A percentile compares a stretch with the other conserved stretches of the same genome.
phyloP scores from a whole-genome alignment of 2,329 filamentous ascomycete species.

The Seiridium unicorne region DNA sequence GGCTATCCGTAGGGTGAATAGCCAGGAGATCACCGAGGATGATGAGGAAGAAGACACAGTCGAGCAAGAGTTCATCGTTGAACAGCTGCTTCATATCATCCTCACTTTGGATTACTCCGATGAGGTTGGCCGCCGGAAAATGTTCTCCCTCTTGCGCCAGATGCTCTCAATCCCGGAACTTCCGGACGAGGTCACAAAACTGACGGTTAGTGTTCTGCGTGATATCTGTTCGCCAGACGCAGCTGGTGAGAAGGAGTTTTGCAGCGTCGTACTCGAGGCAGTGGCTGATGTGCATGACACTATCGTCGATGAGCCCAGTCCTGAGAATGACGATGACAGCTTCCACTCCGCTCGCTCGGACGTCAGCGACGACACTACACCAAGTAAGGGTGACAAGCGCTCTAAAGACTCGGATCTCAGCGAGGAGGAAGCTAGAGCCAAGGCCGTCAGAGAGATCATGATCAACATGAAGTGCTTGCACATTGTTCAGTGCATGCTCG shows the following conservation, averaged over 20 bases:
- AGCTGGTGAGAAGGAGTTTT: constrained; percentile 78
- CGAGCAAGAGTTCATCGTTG: constrained; percentile 92
- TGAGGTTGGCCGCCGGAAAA: constrained; percentile 90
- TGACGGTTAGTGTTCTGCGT: constrained; percentile 78
- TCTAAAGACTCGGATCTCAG: constrained; percentile 42
- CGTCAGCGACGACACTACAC: constrained; percentile 65
- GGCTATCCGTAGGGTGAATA: constrained; percentile 55
- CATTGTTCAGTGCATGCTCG: constrained; percentile 95
- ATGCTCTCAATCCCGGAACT: constrained; percentile 82
- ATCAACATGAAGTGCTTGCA: constrained; percentile 98
- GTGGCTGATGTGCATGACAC: constrained; percentile 96
- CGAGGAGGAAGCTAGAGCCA: constrained; percentile 67
- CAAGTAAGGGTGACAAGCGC: constrained; percentile 44
- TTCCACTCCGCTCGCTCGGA: constrained; percentile 94
- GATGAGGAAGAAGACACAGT: constrained; percentile 75
- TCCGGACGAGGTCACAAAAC: constrained; percentile 88
- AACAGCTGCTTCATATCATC: constrained; percentile 91
- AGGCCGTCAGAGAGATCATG: constrained; percentile 85
- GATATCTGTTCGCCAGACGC: constrained; percentile 76
- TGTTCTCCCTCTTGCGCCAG: constrained; percentile 88
- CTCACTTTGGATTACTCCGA: constrained; percentile 95
- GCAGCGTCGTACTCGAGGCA: constrained; percentile 83
- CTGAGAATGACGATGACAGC: constrained; percentile 66
- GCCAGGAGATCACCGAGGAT: constrained; percentile 51
- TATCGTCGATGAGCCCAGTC: constrained; percentile 68